Evolutionary conservation across 352 stramenopile genomes (phyloP).

Genomic region (Peronospora destructor): DNA sequence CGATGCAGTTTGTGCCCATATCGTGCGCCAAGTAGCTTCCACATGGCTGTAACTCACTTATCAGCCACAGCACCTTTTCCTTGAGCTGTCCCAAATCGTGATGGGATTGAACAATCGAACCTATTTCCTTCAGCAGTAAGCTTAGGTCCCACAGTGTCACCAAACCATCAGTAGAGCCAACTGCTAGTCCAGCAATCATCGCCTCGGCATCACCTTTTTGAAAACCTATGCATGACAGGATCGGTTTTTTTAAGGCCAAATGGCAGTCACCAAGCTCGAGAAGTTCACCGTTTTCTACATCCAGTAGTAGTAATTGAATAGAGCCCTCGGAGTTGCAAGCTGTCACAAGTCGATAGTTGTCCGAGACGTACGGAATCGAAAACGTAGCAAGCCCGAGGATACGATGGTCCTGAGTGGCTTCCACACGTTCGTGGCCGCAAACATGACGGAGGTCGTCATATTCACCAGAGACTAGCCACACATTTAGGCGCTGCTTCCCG

Average conservation of each 20-base stretch:
- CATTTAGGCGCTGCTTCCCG: slow-evolving; percentile 77
- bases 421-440: slow-evolving; percentile 48
- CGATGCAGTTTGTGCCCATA: slow-evolving; percentile 77
- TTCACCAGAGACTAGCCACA: slow-evolving; percentile 46
- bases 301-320: slow-evolving; percentile 55
- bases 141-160: slow-evolving; percentile 70
- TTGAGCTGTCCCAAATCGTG: slow-evolving; percentile 6
- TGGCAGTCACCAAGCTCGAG: slow-evolving; percentile 49
- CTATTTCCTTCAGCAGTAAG: slow-evolving; percentile 20
- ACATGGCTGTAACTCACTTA: slow-evolving; percentile 27
- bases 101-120: slow-evolving; percentile 11
- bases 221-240: slow-evolving; percentile 59
- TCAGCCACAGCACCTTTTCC: slow-evolving; percentile 25
- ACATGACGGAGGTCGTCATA: slow-evolving; percentile 43
- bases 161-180: slow-evolving; percentile 75
- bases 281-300: slow-evolving; percentile 26
- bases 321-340: slow-evolving; percentile 75
- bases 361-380: slow-evolving; percentile 15
- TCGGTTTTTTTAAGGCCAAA: slow-evolving; percentile 64
- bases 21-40: slow-evolving; percentile 71
- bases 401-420: slow-evolving; percentile 71
- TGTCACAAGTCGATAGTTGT: slow-evolving; percentile 44
- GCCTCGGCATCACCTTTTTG: slow-evolving; percentile 16
- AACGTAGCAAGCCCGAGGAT: slow-evolving; percentile 73
- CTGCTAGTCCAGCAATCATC: slow-evolving; percentile 44